phyloP scores from a whole-genome alignment of 441 rosid species.

The Pelargonium australe region DNA sequence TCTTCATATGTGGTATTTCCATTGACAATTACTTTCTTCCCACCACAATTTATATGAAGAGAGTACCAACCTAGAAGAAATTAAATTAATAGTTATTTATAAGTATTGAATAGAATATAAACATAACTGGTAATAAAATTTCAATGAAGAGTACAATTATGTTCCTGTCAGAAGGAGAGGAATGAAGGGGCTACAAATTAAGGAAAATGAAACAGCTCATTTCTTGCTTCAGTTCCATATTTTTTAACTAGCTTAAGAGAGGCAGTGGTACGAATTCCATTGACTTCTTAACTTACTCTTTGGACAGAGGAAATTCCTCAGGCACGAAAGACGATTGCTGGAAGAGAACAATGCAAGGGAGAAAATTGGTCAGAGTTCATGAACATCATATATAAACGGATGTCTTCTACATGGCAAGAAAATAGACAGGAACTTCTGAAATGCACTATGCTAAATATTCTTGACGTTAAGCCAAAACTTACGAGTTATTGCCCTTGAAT shows the following conservation, averaged over 20 bases:
- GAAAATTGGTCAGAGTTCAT: no score
- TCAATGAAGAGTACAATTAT: no score
- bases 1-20: slow-evolving; percentile 26
- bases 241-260: no score
- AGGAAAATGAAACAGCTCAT: no score
- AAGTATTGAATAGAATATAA: neutral
- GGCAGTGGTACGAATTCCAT: no score
- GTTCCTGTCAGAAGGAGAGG: no score
- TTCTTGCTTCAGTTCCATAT: no score
- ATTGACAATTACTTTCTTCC: slow-evolving; percentile 12
- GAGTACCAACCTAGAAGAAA: slow-evolving; percentile 28
- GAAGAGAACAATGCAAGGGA: neutral
- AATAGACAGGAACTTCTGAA: neutral
- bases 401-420: slow-evolving; percentile 2
- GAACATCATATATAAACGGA: neutral
- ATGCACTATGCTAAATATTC: neutral
- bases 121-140: no score
- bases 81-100: slow-evolving; percentile 3
- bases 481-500: slow-evolving; percentile 28
- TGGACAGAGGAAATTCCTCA: slow-evolving; percentile 20
- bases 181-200: no score
- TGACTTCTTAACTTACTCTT: slow-evolving; percentile 44
- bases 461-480: slow-evolving; percentile 17
- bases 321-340: slow-evolving; percentile 37
- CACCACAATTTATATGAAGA: slow-evolving; percentile 58